A percentile compares a stretch with the other conserved stretches of the same genome.
Conservation (phyloP, 495 filamentous ascomycete genomes). For the Gamarada debralockiae region DNA sequence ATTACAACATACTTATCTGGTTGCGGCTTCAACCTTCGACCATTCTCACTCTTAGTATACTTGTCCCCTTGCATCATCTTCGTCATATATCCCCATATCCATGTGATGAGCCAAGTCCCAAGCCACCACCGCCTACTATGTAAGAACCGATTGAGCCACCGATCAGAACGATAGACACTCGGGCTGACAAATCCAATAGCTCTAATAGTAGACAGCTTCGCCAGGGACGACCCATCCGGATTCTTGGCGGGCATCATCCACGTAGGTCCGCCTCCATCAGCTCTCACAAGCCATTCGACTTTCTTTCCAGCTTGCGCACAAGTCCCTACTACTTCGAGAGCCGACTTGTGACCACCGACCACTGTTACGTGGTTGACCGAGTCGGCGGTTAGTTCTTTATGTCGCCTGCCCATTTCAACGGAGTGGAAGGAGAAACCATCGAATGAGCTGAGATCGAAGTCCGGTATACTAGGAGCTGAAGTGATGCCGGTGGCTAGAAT, state of each 20-base stretch:
- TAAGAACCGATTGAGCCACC: conserved; percentile 22
- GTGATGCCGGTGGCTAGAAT: conserved; percentile 35
- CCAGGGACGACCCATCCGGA: conserved; percentile 15
- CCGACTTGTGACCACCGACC: conserved; percentile 33
- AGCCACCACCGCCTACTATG: conserved; percentile 14
- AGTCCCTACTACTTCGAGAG: conserved; percentile 29
- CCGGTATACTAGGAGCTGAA: conserved; percentile 29
- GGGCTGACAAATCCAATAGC: not conserved
- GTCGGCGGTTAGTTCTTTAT: conserved; percentile 12
- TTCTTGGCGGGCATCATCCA: conserved; percentile 19
- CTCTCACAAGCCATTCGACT: conserved; percentile 32
- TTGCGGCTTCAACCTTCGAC: conserved; percentile 7
- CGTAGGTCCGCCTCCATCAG: conserved; percentile 25
- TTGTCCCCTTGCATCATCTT: not conserved
- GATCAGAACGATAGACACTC: not conserved
- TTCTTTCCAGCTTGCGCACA: conserved; percentile 30
- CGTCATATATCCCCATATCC: conserved; percentile 6
- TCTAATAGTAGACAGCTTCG: not conserved
- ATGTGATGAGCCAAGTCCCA: conserved; percentile 11
- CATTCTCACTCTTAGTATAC: conserved; percentile 16
- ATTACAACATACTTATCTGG: not conserved
- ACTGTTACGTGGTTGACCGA: conserved; percentile 25
- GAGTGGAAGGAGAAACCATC: conserved; percentile 26
- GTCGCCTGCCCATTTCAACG: conserved; percentile 16
- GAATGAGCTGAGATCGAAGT: conserved; percentile 21